phyloP scores from a whole-genome alignment of 352 stramenopile genomes.

The Phytophthora constricta region DNA sequence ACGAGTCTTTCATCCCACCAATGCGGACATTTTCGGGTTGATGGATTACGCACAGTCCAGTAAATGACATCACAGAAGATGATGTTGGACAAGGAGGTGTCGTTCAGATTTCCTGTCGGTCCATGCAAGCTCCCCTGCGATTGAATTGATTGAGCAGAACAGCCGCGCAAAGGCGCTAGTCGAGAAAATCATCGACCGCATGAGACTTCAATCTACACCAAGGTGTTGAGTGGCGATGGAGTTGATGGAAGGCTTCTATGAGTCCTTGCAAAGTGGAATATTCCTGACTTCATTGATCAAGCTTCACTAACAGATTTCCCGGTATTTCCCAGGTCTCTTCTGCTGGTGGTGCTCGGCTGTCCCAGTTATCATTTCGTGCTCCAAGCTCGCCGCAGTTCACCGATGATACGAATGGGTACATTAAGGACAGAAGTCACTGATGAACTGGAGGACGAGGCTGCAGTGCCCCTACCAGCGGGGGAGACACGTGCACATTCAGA shows the following conservation, averaged over 20 bases:
- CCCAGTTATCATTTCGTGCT: neutral
- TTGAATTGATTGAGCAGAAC: neutral
- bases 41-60: constrained; percentile 3
- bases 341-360: neutral
- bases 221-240: neutral
- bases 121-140: neutral
- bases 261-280: neutral
- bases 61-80: constrained; percentile 7
- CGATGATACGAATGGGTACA: too few species aligned
- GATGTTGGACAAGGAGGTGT: neutral
- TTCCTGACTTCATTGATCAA: neutral
- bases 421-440: too few species aligned
- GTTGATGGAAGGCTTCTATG: constrained; percentile 4
- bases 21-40: neutral
- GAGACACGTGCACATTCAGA: too few species aligned
- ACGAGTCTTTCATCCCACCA: constrained; percentile 9
- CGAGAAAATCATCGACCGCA: too few species aligned
- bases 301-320: neutral
- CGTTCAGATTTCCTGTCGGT: neutral
- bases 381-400: too few species aligned
- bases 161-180: neutral
- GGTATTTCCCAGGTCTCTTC: neutral
- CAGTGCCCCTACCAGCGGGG: too few species aligned
- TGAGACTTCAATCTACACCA: constrained; percentile 1
- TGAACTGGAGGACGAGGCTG: too few species aligned